A percentile compares a stretch with the other conserved stretches of the same genome.
Evolutionary conservation across 1,284 basidiomycete genomes (phyloP).

Genomic region (Cryptococcus hybrid): DNA sequence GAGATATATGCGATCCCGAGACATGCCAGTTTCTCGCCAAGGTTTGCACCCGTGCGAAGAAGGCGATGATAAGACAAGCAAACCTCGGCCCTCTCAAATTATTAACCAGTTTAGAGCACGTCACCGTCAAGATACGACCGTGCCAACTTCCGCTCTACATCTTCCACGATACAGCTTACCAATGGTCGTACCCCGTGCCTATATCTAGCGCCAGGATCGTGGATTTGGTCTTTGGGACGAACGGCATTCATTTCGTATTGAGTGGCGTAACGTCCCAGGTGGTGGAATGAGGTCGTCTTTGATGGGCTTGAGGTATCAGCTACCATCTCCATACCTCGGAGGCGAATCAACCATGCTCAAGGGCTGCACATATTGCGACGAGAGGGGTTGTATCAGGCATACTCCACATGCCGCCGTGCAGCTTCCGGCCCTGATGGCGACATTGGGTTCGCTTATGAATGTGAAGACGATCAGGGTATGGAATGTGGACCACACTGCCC

Average conservation of each 20-base stretch:
- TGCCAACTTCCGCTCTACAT: conserved; percentile 10
- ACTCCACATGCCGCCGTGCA: conserved; percentile 6
- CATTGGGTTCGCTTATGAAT: not conserved
- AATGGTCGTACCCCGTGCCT: not conserved
- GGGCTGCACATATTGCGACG: conserved; percentile 11
- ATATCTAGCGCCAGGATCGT: not conserved
- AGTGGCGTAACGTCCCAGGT: not conserved
- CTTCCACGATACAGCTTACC: not conserved
- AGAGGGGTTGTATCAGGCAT: conserved; percentile 6
- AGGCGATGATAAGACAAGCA: conserved; percentile 3
- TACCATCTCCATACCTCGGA: conserved; percentile 1
- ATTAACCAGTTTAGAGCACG: not conserved
- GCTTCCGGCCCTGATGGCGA: conserved; percentile 3
- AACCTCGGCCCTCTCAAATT: not conserved
- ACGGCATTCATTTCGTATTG: conserved; percentile 4
- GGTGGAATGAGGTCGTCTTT: not conserved
- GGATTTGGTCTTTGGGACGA: conserved; percentile 8
- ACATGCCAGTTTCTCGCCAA: conserved; percentile 14
- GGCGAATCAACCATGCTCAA: not conserved
- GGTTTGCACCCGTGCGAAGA: conserved; percentile 2
- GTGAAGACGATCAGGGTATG: conserved; percentile 2
- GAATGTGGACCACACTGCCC: conserved; percentile 5
- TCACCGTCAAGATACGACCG: conserved; percentile 5
- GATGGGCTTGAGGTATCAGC: not conserved
- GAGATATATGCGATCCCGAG: not conserved